Conservation (phyloP, 371 early-diverging fungal genomes). For the Choanephora cucurbitarum region DNA sequence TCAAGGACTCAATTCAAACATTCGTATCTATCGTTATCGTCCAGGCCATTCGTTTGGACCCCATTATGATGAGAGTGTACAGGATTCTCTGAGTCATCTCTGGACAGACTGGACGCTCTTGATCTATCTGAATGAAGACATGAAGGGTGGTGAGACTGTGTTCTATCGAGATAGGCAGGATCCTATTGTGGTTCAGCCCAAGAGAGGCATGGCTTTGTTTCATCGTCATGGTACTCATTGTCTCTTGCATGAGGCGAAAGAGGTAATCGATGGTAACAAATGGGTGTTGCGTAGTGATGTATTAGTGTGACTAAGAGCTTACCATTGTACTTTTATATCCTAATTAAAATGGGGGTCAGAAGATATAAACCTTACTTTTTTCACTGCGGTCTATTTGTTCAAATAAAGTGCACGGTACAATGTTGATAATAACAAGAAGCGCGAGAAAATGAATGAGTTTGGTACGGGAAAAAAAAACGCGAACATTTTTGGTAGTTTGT, state of each 20-base stretch:
- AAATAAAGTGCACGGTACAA: too few relatives aligned
- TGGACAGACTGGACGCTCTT: slow-evolving; percentile 70
- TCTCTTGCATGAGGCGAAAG: slow-evolving; percentile 72
- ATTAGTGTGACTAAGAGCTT: slow-evolving; percentile 17
- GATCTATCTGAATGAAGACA: slow-evolving; percentile 63
- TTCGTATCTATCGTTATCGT: slow-evolving; percentile 74
- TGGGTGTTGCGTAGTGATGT: slow-evolving; percentile 78
- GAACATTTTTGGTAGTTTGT: slow-evolving; percentile 22
- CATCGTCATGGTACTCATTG: slow-evolving; percentile 80
- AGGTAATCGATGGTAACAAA: slow-evolving; percentile 66
- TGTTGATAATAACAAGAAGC: too few relatives aligned
- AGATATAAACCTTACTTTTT: not conserved
- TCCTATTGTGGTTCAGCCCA: slow-evolving; percentile 58
- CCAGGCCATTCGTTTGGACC: slow-evolving; percentile 70
- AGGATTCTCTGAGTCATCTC: slow-evolving; percentile 36
- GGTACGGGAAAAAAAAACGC: slow-evolving; percentile 2
- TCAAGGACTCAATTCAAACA: slow-evolving; percentile 59
- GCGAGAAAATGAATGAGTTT: not conserved
- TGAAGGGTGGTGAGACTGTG: slow-evolving; percentile 73
- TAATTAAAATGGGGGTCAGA: not conserved
- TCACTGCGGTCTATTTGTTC: too few relatives aligned
- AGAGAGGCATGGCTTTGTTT: slow-evolving; percentile 65
- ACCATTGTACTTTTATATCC: not conserved
- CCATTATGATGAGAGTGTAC: slow-evolving; percentile 77
- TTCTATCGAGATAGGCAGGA: slow-evolving; percentile 53